Evolutionary conservation across 2,329 filamentous ascomycete species (phyloP).

Genomic region (Colletotrichum costaricense): DNA sequence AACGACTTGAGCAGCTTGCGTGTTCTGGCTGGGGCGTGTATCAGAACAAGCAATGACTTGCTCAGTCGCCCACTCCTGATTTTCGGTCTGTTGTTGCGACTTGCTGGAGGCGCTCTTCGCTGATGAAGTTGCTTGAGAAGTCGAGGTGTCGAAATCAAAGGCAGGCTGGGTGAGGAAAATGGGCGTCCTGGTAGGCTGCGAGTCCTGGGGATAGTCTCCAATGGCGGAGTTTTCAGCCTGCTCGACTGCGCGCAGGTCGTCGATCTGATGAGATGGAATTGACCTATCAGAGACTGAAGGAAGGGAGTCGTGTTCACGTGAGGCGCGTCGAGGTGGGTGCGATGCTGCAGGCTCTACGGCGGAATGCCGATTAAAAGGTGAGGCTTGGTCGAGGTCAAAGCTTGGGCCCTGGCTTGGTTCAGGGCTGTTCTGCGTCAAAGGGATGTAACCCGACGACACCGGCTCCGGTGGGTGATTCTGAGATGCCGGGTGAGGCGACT

Average conservation of each 20-base stretch:
- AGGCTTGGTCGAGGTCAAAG: not conserved
- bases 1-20: constrained; percentile 36
- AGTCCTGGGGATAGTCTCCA: not conserved
- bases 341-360: not conserved
- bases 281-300: constrained; percentile 9
- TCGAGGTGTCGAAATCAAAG: constrained; percentile 17
- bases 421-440: constrained; percentile 7
- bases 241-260: constrained; percentile 3
- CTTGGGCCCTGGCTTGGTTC: not conserved
- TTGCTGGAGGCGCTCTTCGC: not conserved
- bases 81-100: not conserved
- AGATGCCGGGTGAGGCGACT: not conserved
- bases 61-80: not conserved
- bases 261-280: constrained; percentile 27
- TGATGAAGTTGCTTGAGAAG: not conserved
- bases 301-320: constrained; percentile 7
- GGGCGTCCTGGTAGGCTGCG: constrained; percentile 4
- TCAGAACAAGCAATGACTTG: constrained; percentile 16
- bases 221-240: not conserved
- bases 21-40: constrained; percentile 7
- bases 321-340: not conserved
- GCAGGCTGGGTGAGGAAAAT: constrained; percentile 27
- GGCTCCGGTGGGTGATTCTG: not conserved
- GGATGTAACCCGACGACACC: not conserved
- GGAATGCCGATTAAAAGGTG: not conserved